Base-by-base conservation (phyloP, 345 rosid genomes). In the Citrus mangshanensis region DNA sequence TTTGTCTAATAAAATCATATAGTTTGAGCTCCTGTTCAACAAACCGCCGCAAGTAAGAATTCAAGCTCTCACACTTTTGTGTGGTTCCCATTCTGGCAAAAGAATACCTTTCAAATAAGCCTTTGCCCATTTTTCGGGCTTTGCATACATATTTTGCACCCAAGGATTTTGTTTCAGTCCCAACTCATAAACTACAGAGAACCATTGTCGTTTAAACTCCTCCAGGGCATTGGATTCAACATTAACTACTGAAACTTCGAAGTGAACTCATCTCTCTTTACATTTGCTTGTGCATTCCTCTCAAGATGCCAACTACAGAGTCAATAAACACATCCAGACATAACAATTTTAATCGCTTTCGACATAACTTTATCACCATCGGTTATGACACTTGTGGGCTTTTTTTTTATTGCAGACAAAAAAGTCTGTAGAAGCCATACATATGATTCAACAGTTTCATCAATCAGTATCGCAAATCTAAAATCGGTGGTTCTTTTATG, bases 31-130 rank as follows among this genome's bases (percentile, higher is more conserved):
- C 18, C 0, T 18, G 7, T 1, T 51, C 2, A 51, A 51, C 7
- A 18, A 51, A 18, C 2, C 2, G 7, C 0, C 7, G 1, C 7
- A 51, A 51, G 22, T 18, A 51, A 4, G 22, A 51, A 51, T 51
- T 51, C 22, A 51, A 18, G 6, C 7, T 51, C 7, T 18, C 22
- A 4, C 22, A 51, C 22, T 2, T 51, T 51, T 51, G 2, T 1
- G 7, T 51, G 22, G 7, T 51, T 5, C 0, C 0, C 0, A 51
- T 51, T 18, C 1, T 0, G 0, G 0, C 2, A 14, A 51, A 18
- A 18, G 18, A 51, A 18, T 51, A 4, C 2, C 7, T 14, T 18
- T 14, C 0, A 51, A 51, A 18, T 51, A 4, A 14, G 56, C 7
- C 55, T 16, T 0, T 51, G 2, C 21, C 22, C 56, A 51, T 51